Evolutionary conservation across 176 grass and related monocot genomes (phyloP).

Genomic region (Coix lacrymajobi): DNA sequence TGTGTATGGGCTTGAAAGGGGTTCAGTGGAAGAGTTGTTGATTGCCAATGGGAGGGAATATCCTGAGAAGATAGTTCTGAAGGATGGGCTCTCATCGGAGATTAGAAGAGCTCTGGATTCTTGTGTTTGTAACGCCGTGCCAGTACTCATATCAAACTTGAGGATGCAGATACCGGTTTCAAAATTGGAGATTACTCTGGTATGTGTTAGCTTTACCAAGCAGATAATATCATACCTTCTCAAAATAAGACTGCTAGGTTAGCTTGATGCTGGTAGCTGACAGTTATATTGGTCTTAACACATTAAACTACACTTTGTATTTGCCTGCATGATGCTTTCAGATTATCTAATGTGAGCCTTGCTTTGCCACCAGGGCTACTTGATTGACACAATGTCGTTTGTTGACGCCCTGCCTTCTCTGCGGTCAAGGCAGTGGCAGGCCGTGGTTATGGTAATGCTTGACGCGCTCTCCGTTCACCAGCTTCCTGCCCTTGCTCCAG

Average conservation of each 20-base stretch:
- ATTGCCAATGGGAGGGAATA: constrained; percentile 58
- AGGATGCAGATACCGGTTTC: constrained; percentile 62
- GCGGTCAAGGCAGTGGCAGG: constrained; percentile 59
- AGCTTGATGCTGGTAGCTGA: not conserved
- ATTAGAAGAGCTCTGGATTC: constrained; percentile 77
- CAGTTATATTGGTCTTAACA: not conserved
- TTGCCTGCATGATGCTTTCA: not conserved
- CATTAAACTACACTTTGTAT: not conserved
- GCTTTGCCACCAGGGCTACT: constrained; percentile 36
- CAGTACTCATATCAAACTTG: constrained; percentile 52
- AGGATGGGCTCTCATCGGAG: constrained; percentile 71
- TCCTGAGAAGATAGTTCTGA: constrained; percentile 47
- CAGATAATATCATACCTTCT: not conserved
- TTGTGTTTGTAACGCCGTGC: constrained; percentile 57
- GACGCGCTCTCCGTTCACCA: constrained; percentile 55
- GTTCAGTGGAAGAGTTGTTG: constrained; percentile 53
- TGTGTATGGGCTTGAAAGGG: constrained; percentile 60
- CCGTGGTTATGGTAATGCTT: constrained; percentile 66
- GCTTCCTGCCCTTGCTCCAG: constrained; percentile 50
- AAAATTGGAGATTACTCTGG: constrained; percentile 78
- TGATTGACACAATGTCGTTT: constrained; percentile 88
- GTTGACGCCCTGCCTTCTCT: constrained; percentile 67
- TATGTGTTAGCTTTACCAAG: constrained; percentile 21
- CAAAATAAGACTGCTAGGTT: not conserved
- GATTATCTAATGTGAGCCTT: not conserved